Base-by-base conservation (phyloP, 129 eudicot species). In the Gnaphalium uliginosum region DNA sequence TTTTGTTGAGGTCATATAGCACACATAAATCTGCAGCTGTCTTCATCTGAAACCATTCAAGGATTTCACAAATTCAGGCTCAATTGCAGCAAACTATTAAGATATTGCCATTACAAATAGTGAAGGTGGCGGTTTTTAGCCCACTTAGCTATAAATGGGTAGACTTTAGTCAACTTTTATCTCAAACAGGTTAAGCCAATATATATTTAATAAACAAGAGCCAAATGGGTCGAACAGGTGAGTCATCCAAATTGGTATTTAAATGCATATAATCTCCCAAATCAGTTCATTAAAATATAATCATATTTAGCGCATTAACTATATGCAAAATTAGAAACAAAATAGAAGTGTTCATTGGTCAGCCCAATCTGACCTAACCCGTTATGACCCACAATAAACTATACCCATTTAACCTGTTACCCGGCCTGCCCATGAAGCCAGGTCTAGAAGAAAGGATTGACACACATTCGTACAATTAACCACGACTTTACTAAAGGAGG, bases 11-110 rank as follows among this genome's bases (percentile, higher is more conserved):
- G 87, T 93, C 98, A 51, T 93, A 86, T 56, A 88, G 89, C 74
- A 90, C 90, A 56, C 98, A 93, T 74, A 83, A 85, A 88, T 93
- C 98, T 62, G 98, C 98, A 10, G 98, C 98, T 23, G 98, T 93
- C 85, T 93, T 93, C 88, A 93, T 80, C 98, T 93, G 90, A 43
- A 21, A 86, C 26, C 68, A 70, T 63, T 39, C 74, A 58, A 79
- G 51, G 79, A 18, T 23, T 68, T 19, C 54, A 73, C 26, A 66
- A 72, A 17, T 72, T 73, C 64, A 80, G 67, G 26, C 62, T 27
- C 41, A 51, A 7, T n/a, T 33, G 35, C 32, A 74, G 23, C 15
- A 60, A 43, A 21, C 73, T 23, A 59, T 66, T n/a, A 50, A 23
- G 10, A 48, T 64, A 39, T 30, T 21, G 13, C 61, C 61, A 56